Percentiles rank a stretch among this genome's conserved stretches.
These are phyloP conservation scores for Dictyostelium discoideum DNA, from an alignment of 78 protist genomes.

Conservation along the genomic window DNA sequence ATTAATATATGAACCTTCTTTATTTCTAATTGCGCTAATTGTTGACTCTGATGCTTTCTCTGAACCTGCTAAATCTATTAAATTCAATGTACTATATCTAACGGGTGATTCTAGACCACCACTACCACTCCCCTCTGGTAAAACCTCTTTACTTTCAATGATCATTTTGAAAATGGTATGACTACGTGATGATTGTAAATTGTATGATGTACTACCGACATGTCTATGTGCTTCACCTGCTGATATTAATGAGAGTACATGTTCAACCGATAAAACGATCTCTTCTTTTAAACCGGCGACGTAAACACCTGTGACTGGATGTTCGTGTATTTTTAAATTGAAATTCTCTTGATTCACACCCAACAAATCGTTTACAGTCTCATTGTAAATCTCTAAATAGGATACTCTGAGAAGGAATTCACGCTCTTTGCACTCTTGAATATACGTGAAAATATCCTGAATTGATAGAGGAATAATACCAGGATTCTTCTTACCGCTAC, in stretches of 20 bases:
- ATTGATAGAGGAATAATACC: slow-evolving; percentile 77
- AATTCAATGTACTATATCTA: slow-evolving; percentile 54
- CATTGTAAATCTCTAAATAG: slow-evolving; percentile 92
- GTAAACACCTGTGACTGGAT: slow-evolving; percentile 42
- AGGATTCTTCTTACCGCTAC: slow-evolving; percentile 28
- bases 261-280: slow-evolving; percentile 79
- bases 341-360: slow-evolving; percentile 43
- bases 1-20: slow-evolving; percentile 93
- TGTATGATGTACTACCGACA: slow-evolving; percentile 88
- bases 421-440: slow-evolving; percentile 43
- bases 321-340: slow-evolving; percentile 70
- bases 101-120: not conserved
- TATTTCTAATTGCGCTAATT: slow-evolving; percentile 64
- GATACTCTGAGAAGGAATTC: slow-evolving; percentile 86
- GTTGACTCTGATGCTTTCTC: slow-evolving; percentile 87
- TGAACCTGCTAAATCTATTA: slow-evolving; percentile 95
- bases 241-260: slow-evolving; percentile 75
- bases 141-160: slow-evolving; percentile 64
- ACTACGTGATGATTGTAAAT: slow-evolving; percentile 90
- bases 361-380: slow-evolving; percentile 83
- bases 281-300: slow-evolving; percentile 86
- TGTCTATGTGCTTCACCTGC: slow-evolving; percentile 82
- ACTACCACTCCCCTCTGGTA: not conserved
- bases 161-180: slow-evolving; percentile 94
- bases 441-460: slow-evolving; percentile 56